phyloP scores from a whole-genome alignment of 768 basidiomycete genomes.

The Leccinum uliginosum region DNA sequence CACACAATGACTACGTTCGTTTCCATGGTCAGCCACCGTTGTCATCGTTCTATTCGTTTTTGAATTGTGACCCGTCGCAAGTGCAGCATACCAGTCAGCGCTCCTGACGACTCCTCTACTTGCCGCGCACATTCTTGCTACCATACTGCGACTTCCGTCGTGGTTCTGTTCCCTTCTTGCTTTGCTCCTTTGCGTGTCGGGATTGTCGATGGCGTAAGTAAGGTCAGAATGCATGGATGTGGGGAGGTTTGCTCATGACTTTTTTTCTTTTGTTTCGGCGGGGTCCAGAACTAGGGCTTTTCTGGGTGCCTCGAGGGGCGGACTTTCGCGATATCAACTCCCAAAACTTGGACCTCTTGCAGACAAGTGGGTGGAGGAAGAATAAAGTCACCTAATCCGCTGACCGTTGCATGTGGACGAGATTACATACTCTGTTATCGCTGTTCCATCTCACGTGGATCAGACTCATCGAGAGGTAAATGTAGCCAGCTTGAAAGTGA shows the following conservation, averaged over 20 bases:
- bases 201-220: conserved; percentile 59
- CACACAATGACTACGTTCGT: conserved; percentile 69
- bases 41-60: conserved; percentile 3
- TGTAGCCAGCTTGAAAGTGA: too few species aligned
- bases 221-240: conserved; percentile 16
- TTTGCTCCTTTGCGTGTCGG: conserved; percentile 38
- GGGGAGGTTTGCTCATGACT: conserved; percentile 5
- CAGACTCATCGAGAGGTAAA: not conserved
- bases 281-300: conserved; percentile 36
- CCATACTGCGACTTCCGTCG: conserved; percentile 47
- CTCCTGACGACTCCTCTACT: conserved; percentile 63
- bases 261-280: conserved; percentile 9
- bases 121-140: conserved; percentile 49
- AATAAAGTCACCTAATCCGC: conserved; percentile 31
- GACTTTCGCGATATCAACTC: conserved; percentile 52
- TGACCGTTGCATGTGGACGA: not conserved
- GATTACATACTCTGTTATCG: not conserved
- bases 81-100: conserved; percentile 75
- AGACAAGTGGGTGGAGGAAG: conserved; percentile 65
- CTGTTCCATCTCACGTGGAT: not conserved
- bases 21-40: conserved; percentile 59
- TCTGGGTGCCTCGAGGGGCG: conserved; percentile 46
- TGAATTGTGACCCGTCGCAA: conserved; percentile 5
- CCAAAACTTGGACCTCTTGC: conserved; percentile 64
- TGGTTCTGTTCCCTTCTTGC: conserved; percentile 50